Percentiles rank a stretch among this genome's conserved stretches.
Conservation (phyloP, 1,284 basidiomycete genomes). For the Trichosporon sp. region DNA sequence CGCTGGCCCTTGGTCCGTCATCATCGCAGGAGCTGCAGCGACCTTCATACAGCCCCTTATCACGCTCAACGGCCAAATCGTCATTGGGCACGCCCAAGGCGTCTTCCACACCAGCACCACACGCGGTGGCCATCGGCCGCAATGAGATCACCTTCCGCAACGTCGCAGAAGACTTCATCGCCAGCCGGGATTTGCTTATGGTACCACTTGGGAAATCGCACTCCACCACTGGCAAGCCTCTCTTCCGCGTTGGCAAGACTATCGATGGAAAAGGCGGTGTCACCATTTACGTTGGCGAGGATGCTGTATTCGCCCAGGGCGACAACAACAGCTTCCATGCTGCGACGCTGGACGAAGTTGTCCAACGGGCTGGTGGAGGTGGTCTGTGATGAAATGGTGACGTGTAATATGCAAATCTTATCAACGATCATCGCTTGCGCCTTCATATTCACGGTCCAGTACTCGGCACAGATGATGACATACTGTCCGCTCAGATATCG, state of each 20-base stretch:
- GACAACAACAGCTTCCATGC: conserved; percentile 52
- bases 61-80: background rate
- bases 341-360: conserved; percentile 51
- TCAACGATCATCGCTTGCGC: background rate
- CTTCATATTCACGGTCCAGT: background rate
- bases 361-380: conserved; percentile 12
- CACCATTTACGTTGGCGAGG: conserved; percentile 64
- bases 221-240: conserved; percentile 75
- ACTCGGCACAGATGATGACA: background rate
- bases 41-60: conserved; percentile 60
- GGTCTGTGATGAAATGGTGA: background rate
- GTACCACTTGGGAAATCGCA: conserved; percentile 81
- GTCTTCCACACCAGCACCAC: background rate
- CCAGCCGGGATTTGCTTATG: conserved; percentile 81
- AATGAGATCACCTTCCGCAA: conserved; percentile 81
- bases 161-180: conserved; percentile 84
- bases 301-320: conserved; percentile 52
- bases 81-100: background rate
- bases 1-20: conserved; percentile 77
- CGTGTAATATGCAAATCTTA: conserved; percentile 1
- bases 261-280: conserved; percentile 82
- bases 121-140: background rate
- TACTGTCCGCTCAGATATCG: background rate
- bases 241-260: conserved; percentile 76
- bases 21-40: conserved; percentile 67